These are phyloP conservation scores for Rhamnella rubrinervis DNA, from an alignment of 331 rosid species.

Conservation along the genomic window DNA sequence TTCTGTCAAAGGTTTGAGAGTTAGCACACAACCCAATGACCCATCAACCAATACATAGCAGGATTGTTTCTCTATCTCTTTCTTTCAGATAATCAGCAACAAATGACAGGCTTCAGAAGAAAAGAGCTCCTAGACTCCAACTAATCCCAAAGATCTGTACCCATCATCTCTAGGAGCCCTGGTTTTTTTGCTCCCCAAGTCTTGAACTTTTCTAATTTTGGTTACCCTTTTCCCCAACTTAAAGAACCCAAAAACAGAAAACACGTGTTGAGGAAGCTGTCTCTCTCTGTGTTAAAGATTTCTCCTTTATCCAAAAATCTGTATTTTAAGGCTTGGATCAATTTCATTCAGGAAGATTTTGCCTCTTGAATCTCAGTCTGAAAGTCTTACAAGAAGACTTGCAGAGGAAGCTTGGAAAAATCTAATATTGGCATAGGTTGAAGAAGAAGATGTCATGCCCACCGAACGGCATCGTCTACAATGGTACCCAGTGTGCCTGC, in stretches of 20 bases:
- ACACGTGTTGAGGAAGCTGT: too few species aligned
- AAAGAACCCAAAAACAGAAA: too few species aligned
- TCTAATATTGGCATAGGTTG: background rate
- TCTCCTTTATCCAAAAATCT: background rate
- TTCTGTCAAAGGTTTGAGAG: background rate
- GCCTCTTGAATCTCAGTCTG: background rate
- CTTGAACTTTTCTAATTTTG: too few species aligned
- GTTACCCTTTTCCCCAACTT: too few species aligned
- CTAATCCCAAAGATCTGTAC: background rate
- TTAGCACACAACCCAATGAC: background rate
- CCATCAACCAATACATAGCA: background rate
- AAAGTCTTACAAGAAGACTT: background rate
- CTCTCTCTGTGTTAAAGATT: too few species aligned
- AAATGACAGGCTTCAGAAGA: background rate
- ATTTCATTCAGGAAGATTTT: background rate
- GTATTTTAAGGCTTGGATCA: background rate
- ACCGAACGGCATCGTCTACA: conserved; percentile 53
- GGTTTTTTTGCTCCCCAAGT: too few species aligned
- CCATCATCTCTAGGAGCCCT: too few species aligned
- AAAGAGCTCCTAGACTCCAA: background rate
- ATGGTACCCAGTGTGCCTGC: conserved; percentile 71
- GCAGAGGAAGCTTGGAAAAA: background rate
- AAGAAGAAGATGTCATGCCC: conserved; percentile 69
- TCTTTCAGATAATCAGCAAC: background rate
- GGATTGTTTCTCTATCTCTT: background rate